These are phyloP conservation scores for Bacterosira constricta DNA, from an alignment of 108 stramenopile genomes.

Conservation along the genomic window DNA sequence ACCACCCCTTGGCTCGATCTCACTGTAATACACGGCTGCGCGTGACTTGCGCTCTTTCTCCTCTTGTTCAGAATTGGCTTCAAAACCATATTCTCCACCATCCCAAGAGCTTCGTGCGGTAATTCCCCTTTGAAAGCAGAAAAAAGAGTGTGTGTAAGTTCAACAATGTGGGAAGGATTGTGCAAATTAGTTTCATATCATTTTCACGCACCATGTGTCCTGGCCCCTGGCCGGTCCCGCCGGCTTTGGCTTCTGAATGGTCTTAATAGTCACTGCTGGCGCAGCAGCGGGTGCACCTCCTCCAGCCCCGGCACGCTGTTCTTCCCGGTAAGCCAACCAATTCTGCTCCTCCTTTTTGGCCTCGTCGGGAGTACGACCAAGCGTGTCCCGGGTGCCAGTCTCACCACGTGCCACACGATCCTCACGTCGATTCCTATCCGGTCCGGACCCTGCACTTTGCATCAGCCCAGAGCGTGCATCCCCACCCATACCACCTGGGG, in stretches of 20 bases:
- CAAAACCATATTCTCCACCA: slow-evolving; percentile 46
- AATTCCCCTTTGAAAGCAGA: slow-evolving; percentile 34
- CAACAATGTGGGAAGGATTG: not conserved
- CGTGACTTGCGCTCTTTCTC: slow-evolving; percentile 23
- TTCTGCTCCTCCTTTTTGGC: slow-evolving; percentile 59
- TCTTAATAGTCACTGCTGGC: not conserved
- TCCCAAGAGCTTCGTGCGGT: slow-evolving; percentile 20
- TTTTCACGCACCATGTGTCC: slow-evolving; percentile 28
- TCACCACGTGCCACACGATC: slow-evolving; percentile 68
- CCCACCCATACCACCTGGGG: slow-evolving; percentile 3
- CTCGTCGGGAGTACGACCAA: slow-evolving; percentile 57
- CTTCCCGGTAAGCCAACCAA: slow-evolving; percentile 78
- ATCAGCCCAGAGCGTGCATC: slow-evolving; percentile 37
- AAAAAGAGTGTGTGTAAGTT: no score
- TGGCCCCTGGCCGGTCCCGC: slow-evolving; percentile 29
- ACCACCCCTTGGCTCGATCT: slow-evolving; percentile 25
- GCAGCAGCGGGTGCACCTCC: slow-evolving; percentile 25
- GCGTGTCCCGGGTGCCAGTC: slow-evolving; percentile 44
- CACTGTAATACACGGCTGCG: slow-evolving; percentile 36
- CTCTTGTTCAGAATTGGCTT: slow-evolving; percentile 28
- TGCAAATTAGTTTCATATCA: not conserved
- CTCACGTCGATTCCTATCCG: slow-evolving; percentile 66
- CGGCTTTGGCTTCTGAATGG: slow-evolving; percentile 21
- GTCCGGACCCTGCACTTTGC: slow-evolving; percentile 40
- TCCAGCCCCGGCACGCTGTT: slow-evolving; percentile 52